Evolutionary conservation across 2,329 filamentous ascomycete genomes (phyloP), one percentile per base, ranked within the genome.

Genomic region (Venturia oleaginea): DNA sequence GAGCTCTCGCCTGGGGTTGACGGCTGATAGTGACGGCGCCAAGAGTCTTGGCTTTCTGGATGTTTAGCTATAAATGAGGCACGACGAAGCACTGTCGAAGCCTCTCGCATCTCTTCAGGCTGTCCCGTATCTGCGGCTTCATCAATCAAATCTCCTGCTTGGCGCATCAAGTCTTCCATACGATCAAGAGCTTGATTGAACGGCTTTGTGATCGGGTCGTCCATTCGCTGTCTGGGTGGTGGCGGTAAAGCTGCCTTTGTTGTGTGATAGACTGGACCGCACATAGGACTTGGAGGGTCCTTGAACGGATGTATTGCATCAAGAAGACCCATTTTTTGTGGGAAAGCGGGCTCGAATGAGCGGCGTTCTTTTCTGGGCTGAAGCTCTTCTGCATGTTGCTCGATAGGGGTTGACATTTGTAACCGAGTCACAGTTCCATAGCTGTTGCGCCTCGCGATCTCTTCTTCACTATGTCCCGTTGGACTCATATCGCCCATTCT

Each of bases 111-210:
- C 4, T 78, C 75, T 22, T 75, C 69, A 5, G 74, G 68, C 32
- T 75, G 70, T 69, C 37, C 67, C 67, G 62, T 75, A 67, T 62
- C 60, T 8, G 71, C 68, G 2, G 72, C 72, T 46, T 73, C 68
- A 48, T 76, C 71, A 6, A 76, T 75, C 37, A 76, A 70, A 1
- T 71, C 65, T 15, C 76, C 69, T 1, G 77, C 77, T 64, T 79
- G 74, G 65, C 77, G 71, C 65, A 79, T 76, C 57, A 79, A 70
- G n/a, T 74, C 71, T 65, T 79, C 77, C 6, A 79, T 66, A 0
- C 72, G 74, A 34, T 73, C 73, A 6, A 79, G 74, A 11, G 77
- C 73, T 32, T 70, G 27, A 19, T 42, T 63, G 32, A 63, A 37
- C 15, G 61, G 62, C 37, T 46, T 11, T 42, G 30, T 40, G 27